phyloP scores from a whole-genome alignment of 1,139 yeast genomes.

The Pichia sp. region DNA sequence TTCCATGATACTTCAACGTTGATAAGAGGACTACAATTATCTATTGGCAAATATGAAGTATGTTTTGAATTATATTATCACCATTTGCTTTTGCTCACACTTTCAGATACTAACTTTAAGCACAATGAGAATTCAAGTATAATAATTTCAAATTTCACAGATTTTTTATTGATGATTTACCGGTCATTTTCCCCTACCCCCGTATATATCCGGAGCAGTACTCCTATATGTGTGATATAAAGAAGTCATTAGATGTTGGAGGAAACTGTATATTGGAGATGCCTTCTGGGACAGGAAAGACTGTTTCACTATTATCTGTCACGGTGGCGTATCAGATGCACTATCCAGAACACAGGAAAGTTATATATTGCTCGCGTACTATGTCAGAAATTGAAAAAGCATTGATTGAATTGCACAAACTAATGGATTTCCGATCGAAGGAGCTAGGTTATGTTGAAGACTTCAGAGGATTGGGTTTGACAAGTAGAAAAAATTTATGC shows the following conservation, averaged over 20 bases:
- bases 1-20: too few species aligned
- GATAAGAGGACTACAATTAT: too few species aligned
- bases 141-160: constrained; percentile 30
- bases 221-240: constrained; percentile 94
- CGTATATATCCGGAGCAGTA: constrained; percentile 96
- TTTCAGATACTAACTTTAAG: constrained; percentile 3
- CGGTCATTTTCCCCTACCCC: constrained; percentile 96
- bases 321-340: constrained; percentile 95
- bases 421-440: constrained; percentile 80
- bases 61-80: not conserved
- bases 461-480: constrained; percentile 88
- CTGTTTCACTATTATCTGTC: constrained; percentile 82
- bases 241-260: constrained; percentile 89
- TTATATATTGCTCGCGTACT: constrained; percentile 97
- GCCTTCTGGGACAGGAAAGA: constrained; percentile 99
- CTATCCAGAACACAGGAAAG: constrained; percentile 90
- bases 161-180: constrained; percentile 90
- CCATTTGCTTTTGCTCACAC: not conserved
- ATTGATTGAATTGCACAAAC: constrained; percentile 76
- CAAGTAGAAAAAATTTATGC: constrained; percentile 91
- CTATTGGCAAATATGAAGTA: not conserved
- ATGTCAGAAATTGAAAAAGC: constrained; percentile 99
- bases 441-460: constrained; percentile 83
- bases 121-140: not conserved
- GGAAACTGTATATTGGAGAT: constrained; percentile 97